A percentile compares a stretch with the other conserved stretches of the same genome.
These are phyloP conservation scores for Cryptococcus jaspeensis DNA, from an alignment of 1,284 basidiomycete species.

Conservation along the genomic window DNA sequence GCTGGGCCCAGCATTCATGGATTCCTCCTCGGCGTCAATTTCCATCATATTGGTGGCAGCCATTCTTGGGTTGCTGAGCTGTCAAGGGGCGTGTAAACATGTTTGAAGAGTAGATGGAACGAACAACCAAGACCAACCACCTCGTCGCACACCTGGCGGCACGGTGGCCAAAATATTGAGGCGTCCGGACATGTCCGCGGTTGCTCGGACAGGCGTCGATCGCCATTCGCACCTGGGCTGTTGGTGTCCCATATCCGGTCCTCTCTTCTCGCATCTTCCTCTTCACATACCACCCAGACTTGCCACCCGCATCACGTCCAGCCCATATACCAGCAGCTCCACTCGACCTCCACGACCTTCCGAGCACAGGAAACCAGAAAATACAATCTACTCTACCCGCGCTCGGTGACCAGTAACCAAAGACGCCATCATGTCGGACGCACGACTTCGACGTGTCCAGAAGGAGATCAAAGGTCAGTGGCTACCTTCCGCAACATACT, in stretches of 20 bases:
- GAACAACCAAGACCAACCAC: not conserved
- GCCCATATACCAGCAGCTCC: not conserved
- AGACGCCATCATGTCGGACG: conserved; percentile 61
- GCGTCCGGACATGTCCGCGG: not conserved
- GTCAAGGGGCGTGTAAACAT: not conserved
- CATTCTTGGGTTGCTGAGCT: not conserved
- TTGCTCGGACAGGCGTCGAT: not conserved
- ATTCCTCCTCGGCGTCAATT: conserved; percentile 16
- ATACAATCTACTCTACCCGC: not conserved
- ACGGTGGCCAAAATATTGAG: not conserved
- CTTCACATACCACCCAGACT: not conserved
- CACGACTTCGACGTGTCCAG: conserved; percentile 81
- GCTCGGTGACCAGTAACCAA: not conserved
- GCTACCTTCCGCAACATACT: not conserved
- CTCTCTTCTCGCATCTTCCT: not conserved
- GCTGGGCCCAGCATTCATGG: conserved; percentile 13
- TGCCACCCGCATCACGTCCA: not conserved
- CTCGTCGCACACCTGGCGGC: too few relatives aligned
- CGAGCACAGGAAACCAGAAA: not conserved
- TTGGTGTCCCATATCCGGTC: too few relatives aligned
- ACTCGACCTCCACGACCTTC: not conserved
- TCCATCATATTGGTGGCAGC: conserved; percentile 3
- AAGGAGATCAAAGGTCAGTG: conserved; percentile 84
- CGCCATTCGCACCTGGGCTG: not conserved
- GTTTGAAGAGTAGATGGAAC: not conserved